Evolutionary conservation across 2,329 filamentous ascomycete genomes (phyloP), one percentile per base, ranked within the genome.

Genomic region (Xylaria sp.): DNA sequence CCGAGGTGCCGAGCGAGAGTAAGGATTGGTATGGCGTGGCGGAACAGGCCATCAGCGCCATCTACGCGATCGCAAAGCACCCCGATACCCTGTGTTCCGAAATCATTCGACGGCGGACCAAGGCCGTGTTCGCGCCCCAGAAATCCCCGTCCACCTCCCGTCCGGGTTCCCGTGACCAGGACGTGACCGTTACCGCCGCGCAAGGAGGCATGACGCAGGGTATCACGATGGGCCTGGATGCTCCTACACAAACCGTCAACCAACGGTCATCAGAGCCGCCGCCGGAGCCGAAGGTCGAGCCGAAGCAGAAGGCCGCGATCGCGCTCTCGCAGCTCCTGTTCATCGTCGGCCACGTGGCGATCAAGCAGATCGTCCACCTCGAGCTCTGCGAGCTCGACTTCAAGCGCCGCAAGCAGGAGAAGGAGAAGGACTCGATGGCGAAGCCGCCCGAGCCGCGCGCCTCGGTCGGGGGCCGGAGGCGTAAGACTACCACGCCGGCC

Each of bases 301-400:
- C 78, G 7, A 85, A 81, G 66, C 84, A 87, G 24, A 90, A 88
- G 63, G 84, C 87, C 4, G 86, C 91, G 1, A 81, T 92, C 43
- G 87, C 85, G 0, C 79, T 99, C 1, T 96, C 94, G 0, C 94
- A 97, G 66, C 81, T 99, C 1, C 80, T 99, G 0, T 97, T 97
- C 69, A 89, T 96, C 34, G 93, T 97, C 24, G 94, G 94, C 0
- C 94, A 99, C 68, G 90, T 97, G 44, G 94, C 94, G 13, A 94
- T 99, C 69, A 99, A 99, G 76, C 95, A 99, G 70, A 99, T 99
- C 64, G 95, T 99, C 0, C 94, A 99, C 70, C 83, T 99, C 9
- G 94, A 99, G 66, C 81, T 97, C n/a, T 96, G 92, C 70, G 94
- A 99, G 69, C 85, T 94, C 45, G 94, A 99, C 72, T 99, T 99